Evolutionary conservation across 805 yeast genomes (phyloP).

Genomic region (Saitoella complicata): DNA sequence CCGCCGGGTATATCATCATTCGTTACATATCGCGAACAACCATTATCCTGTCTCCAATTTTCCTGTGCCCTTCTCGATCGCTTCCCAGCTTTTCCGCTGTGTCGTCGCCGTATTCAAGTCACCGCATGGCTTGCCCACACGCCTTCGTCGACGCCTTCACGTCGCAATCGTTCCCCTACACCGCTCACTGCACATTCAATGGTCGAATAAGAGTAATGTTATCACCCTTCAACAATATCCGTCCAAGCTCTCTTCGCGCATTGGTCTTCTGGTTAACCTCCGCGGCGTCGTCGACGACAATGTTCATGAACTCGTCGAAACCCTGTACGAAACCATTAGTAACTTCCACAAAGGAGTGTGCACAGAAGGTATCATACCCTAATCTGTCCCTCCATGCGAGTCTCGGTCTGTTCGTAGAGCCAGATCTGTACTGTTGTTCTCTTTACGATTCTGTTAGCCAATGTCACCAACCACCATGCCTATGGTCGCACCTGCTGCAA

Average conservation of each 20-base stretch:
- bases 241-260: slow-evolving; percentile 36
- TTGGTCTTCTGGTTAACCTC: slow-evolving; percentile 47
- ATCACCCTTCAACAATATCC: slow-evolving; percentile 80
- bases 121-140: too few species aligned
- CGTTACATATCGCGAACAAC: too few species aligned
- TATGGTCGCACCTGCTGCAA: slow-evolving; percentile 34
- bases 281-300: slow-evolving; percentile 41
- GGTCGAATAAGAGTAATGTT: slow-evolving; percentile 56
- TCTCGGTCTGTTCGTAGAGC: slow-evolving; percentile 72
- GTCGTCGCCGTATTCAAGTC: too few species aligned
- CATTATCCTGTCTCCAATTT: too few species aligned
- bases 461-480: neutral
- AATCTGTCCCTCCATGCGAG: slow-evolving; percentile 65
- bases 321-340: slow-evolving; percentile 29
- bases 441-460: slow-evolving; percentile 14
- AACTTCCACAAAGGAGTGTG: neutral
- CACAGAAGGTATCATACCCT: slow-evolving; percentile 20
- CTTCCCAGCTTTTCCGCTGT: too few species aligned
- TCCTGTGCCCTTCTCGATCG: too few species aligned
- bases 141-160: too few species aligned
- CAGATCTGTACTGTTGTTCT: slow-evolving; percentile 68
- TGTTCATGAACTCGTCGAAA: slow-evolving; percentile 94
- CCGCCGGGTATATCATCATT: too few species aligned
- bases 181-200: too few species aligned
- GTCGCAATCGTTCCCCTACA: too few species aligned